Evolutionary conservation across 1,139 yeast species (phyloP), one percentile per base, ranked within the genome.

Genomic region (Kurtzmaniella quercitrusa): DNA sequence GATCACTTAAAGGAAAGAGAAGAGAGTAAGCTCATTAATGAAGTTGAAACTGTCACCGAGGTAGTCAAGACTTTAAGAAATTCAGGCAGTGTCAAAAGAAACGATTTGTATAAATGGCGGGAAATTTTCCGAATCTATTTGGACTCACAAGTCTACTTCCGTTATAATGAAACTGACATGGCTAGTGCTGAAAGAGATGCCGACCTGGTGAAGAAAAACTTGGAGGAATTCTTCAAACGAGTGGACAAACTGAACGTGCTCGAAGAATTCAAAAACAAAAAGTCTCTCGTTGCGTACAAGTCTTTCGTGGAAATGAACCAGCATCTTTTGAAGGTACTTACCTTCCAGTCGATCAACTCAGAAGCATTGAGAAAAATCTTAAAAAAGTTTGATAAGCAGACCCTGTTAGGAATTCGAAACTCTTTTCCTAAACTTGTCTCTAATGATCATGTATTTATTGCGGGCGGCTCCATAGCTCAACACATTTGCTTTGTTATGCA

Each of bases 301-400:
- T 61, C 73, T 38, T 85, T 85, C 52, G 63, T 79, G 47, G 59
- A 61, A 1, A 57, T 83, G 54, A 85, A 85, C 58, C 63, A 68
- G 39, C 78, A 77, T 45, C 60, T 85, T 25, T 56, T 84, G 34
- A 79, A 79, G 52, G 75, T 81, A 8, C 65, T 82, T 33, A 78
- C 79, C 51, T 85, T 81, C 55, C 87, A 82, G 55, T 67, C 75
- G 9, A 70, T 84, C 45, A 85, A 85, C 56, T 68, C 77, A 23
- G 72, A 78, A 40, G 93, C 93, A 1, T 72, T 82, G 37, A 64
- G 75, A 19, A 85, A 85, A 59, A 85, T 85, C 48, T 65, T 84
- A 53, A 85, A 85, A 57, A 85, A 85, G 56, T 85, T 85, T 53
- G 90, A 85, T 54, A 85, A 85, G 58, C 84, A 79, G 52, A 85